phyloP scores from a whole-genome alignment of 495 filamentous ascomycete species.

The Oleoguttula mirabilis region DNA sequence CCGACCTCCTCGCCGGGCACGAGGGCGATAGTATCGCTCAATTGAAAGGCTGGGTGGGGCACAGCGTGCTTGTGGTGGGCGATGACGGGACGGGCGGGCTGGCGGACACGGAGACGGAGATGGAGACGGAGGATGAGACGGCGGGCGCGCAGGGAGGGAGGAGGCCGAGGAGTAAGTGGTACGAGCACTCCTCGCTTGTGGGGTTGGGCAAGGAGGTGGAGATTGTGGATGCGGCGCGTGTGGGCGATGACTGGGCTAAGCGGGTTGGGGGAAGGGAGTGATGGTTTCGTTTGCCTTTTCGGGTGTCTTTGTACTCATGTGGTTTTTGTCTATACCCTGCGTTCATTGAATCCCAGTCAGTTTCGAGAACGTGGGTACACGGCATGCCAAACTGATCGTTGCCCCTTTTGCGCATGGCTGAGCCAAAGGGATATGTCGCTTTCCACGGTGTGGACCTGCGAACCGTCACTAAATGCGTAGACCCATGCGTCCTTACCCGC shows the following conservation, averaged over 20 bases:
- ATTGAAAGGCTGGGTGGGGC: constrained; percentile 59
- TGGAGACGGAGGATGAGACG: constrained; percentile 67
- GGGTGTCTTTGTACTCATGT: too few species aligned
- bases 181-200: constrained; percentile 67
- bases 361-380: too few species aligned
- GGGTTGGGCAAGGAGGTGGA: constrained; percentile 78
- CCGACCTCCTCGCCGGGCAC: constrained; percentile 44
- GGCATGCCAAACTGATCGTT: too few species aligned
- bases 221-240: constrained; percentile 63
- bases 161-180: constrained; percentile 56
- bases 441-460: too few species aligned
- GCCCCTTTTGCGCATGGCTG: too few species aligned
- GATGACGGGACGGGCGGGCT: constrained; percentile 75
- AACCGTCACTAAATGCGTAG: too few species aligned
- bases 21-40: constrained; percentile 25
- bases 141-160: constrained; percentile 32
- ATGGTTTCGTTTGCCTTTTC: too few species aligned
- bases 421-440: too few species aligned
- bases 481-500: too few species aligned
- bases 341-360: too few species aligned
- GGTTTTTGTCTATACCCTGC: too few species aligned
- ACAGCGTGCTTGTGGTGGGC: constrained; percentile 74
- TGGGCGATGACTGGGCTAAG: constrained; percentile 74
- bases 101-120: constrained; percentile 81
- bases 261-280: constrained; percentile 47